These are phyloP conservation scores for Cocos nucifera DNA, from an alignment of 176 grass and related monocot genomes.

Conservation along the genomic window DNA sequence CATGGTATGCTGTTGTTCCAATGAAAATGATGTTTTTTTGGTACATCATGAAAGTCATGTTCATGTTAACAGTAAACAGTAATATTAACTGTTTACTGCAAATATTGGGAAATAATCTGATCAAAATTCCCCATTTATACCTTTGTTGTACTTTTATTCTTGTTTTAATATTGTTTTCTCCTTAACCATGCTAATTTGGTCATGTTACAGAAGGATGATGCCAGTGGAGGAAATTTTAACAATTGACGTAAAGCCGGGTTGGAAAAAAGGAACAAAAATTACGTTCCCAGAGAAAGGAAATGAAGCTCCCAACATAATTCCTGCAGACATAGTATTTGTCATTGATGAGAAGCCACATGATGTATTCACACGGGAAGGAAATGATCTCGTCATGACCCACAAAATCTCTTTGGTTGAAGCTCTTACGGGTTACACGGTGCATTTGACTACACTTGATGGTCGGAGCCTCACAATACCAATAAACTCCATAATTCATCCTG, in stretches of 20 bases:
- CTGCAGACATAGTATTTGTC: constrained; percentile 5
- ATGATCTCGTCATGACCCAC: background rate
- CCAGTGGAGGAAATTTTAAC: constrained; percentile 7
- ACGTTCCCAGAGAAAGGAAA: constrained; percentile 8
- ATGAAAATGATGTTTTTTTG: no score
- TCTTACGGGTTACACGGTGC: background rate
- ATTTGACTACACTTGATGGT: background rate
- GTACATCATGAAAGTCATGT: no score
- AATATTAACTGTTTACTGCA: no score
- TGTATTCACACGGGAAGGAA: constrained; percentile 1
- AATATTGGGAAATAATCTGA: no score
- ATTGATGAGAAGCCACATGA: constrained; percentile 9
- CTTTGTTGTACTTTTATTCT: background rate
- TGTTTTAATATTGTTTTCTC: background rate
- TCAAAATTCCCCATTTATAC: no score
- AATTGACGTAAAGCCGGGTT: constrained; percentile 6
- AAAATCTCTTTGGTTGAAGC: constrained; percentile 4
- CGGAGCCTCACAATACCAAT: constrained; percentile 5
- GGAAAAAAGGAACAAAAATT: constrained; percentile 11
- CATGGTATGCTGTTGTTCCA: no score
- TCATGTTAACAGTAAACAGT: no score
- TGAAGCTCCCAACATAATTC: constrained; percentile 4
- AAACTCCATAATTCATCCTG: constrained; percentile 7
- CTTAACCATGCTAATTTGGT: background rate
- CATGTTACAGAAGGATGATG: background rate